Conservation (phyloP, 306 rosid genomes). For the Chamaecrista fasciculata region DNA sequence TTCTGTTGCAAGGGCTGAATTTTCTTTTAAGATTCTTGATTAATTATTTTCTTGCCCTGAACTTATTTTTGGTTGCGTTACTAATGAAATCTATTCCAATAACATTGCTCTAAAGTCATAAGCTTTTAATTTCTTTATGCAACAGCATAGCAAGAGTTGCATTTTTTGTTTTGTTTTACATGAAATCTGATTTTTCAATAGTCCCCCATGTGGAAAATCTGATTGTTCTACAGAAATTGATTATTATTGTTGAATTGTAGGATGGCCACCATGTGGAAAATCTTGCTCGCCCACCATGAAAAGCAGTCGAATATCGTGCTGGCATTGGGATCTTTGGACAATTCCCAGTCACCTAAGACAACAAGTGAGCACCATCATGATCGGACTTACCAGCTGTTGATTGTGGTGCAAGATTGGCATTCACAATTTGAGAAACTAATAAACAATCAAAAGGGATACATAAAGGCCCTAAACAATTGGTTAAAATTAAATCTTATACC, state of each 20-base stretch:
- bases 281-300: conserved; percentile 46
- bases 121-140: neutral
- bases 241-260: conserved; percentile 34
- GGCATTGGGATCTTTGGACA: conserved; percentile 38
- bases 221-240: conserved; percentile 6
- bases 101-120: neutral
- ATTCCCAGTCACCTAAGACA: conserved; percentile 53
- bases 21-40: neutral
- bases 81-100: neutral
- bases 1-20: neutral
- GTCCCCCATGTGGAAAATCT: neutral
- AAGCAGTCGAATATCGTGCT: conserved; percentile 30
- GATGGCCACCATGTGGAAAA: conserved; percentile 63
- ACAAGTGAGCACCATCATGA: conserved; percentile 63
- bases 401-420: conserved; percentile 57
- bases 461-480: conserved; percentile 55
- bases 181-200: neutral
- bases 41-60: neutral
- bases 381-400: conserved; percentile 48
- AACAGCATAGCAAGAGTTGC: neutral
- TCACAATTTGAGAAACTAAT: conserved; percentile 49
- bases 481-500: conserved; percentile 63
- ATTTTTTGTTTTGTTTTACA: neutral
- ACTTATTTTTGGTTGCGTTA: neutral
- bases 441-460: conserved; percentile 47